phyloP scores from a whole-genome alignment of 2,329 filamentous ascomycete genomes.

The Pestalotiopsis sp. region DNA sequence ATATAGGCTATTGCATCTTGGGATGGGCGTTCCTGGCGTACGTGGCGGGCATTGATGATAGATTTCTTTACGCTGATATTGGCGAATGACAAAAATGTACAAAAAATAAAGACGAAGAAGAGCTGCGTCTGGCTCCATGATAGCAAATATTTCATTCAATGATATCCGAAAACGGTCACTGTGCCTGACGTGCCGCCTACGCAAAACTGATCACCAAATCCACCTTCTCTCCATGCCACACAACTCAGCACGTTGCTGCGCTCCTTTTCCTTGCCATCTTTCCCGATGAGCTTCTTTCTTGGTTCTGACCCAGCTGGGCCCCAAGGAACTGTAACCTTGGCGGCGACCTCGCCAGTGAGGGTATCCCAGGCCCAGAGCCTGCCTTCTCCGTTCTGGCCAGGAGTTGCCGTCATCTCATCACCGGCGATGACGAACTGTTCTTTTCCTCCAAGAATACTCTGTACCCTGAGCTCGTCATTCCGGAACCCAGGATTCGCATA shows the following conservation, averaged over 20 bases:
- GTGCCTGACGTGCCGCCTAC: conserved; percentile 67
- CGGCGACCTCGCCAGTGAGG: conserved; percentile 69
- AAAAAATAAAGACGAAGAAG: conserved; percentile 4
- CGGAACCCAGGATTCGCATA: conserved; percentile 63
- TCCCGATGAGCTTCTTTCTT: conserved; percentile 57
- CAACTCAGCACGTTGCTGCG: conserved; percentile 64
- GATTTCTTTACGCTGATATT: conserved; percentile 16
- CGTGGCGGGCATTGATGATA: conserved; percentile 15
- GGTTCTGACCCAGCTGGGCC: conserved; percentile 51
- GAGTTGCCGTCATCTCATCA: conserved; percentile 62
- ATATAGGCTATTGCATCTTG: conserved; percentile 16
- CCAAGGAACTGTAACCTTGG: conserved; percentile 64
- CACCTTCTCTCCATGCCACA: conserved; percentile 64
- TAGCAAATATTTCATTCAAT: conserved; percentile 19
- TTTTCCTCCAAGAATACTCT: conserved; percentile 73
- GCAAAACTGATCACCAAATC: conserved; percentile 67
- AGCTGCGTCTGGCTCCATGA: neutral
- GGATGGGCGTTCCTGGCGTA: conserved; percentile 18
- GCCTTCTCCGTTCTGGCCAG: conserved; percentile 51
- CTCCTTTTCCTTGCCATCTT: conserved; percentile 63
- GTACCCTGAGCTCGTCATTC: conserved; percentile 75
- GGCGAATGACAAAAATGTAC: conserved; percentile 9
- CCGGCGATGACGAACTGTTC: conserved; percentile 82
- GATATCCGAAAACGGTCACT: conserved; percentile 63
- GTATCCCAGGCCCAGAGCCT: conserved; percentile 83